Conservation (phyloP, 345 rosid genomes). For the Angophora floribunda region DNA sequence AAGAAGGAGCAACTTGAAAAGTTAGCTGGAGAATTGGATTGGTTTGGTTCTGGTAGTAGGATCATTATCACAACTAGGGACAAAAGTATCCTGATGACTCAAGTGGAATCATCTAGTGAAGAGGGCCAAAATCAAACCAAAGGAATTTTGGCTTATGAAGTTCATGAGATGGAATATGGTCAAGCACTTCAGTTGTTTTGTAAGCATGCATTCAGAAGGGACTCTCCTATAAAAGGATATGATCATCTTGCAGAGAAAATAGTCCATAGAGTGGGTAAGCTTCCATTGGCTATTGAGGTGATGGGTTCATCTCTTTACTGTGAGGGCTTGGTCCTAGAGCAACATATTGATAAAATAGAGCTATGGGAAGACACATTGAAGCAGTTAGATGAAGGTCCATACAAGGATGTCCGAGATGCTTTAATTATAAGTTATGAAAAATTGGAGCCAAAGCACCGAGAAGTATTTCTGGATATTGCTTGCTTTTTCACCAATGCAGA, state of each 20-base stretch:
- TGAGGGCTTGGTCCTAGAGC: neutral
- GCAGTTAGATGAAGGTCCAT: neutral
- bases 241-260: neutral
- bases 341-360: neutral
- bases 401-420: neutral
- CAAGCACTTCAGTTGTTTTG: neutral
- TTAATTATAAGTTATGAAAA: neutral
- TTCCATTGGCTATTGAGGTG: neutral
- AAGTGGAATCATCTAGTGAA: neutral
- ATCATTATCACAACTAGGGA: neutral
- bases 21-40: neutral
- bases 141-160: neutral
- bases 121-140: neutral
- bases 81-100: neutral
- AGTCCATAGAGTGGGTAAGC: neutral
- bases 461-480: neutral
- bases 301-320: neutral
- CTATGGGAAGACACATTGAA: neutral
- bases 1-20: neutral
- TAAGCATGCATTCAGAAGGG: neutral
- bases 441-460: neutral
- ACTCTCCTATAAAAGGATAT: neutral
- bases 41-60: neutral
- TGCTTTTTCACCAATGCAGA: neutral
- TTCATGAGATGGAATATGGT: neutral